These are phyloP conservation scores for Leishmania braziliensis DNA, from an alignment of 208 protist genomes.

Conservation along the genomic window DNA sequence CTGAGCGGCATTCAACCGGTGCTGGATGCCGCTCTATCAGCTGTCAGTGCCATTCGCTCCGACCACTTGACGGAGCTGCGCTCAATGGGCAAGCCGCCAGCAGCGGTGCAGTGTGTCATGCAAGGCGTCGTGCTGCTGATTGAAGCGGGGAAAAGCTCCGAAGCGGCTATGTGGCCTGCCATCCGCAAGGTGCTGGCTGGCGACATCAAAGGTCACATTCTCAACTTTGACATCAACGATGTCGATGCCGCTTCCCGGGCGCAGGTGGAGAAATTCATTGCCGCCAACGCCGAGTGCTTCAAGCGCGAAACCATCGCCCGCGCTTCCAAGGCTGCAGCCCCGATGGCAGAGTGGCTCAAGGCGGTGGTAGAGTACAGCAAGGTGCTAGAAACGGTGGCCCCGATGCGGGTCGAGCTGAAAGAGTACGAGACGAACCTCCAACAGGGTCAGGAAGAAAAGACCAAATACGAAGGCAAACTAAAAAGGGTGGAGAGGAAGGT, in stretches of 20 bases:
- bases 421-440: conserved; percentile 83
- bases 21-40: conserved; percentile 92
- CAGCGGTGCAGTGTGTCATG: conserved; percentile 96
- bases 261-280: conserved; percentile 91
- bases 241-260: conserved; percentile 66
- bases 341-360: conserved; percentile 97
- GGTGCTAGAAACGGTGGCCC: conserved; percentile 93
- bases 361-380: conserved; percentile 96
- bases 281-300: conserved; percentile 90
- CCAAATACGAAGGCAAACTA: conserved; percentile 88
- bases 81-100: conserved; percentile 95
- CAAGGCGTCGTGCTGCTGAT: conserved; percentile 96
- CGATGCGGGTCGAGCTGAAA: conserved; percentile 88
- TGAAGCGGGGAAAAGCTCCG: conserved; percentile 60
- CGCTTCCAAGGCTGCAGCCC: conserved; percentile 94
- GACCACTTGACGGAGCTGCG: conserved; percentile 97
- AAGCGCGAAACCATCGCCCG: conserved; percentile 92
- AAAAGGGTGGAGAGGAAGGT: conserved; percentile 94
- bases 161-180: conserved; percentile 91
- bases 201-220: conserved; percentile 95
- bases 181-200: conserved; percentile 95
- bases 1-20: conserved; percentile 95
- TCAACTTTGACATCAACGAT: conserved; percentile 95
- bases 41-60: conserved; percentile 94
- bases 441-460: conserved; percentile 87